Evolutionary conservation across 1,139 yeast species (phyloP).

Genomic region (Arxiozyma telluris): DNA sequence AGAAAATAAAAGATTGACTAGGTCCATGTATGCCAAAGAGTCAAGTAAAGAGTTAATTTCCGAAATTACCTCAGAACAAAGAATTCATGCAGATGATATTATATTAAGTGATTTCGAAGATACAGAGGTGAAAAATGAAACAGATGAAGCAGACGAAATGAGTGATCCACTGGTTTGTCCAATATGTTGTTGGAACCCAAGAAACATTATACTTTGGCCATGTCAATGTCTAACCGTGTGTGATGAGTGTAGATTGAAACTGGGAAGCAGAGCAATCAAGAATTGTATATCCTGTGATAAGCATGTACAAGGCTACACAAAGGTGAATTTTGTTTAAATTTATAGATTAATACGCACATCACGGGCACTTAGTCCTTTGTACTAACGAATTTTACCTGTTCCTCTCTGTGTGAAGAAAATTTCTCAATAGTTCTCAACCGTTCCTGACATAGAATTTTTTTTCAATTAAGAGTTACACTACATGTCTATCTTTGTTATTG

Average conservation of each 20-base stretch:
- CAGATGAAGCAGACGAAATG: constrained; percentile 19
- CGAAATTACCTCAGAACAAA: constrained; percentile 11
- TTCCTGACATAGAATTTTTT: too few relatives aligned
- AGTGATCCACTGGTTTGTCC: constrained; percentile 43
- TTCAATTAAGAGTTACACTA: too few relatives aligned
- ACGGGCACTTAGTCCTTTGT: neutral
- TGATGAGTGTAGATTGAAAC: constrained; percentile 69
- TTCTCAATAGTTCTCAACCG: too few relatives aligned
- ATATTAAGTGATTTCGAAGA: neutral
- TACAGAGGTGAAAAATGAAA: constrained; percentile 5
- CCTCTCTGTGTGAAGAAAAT: neutral
- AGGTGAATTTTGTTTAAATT: constrained; percentile 31
- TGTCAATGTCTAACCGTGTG: constrained; percentile 85
- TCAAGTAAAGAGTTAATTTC: constrained; percentile 25
- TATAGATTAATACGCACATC: neutral
- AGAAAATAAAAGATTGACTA: constrained; percentile 26
- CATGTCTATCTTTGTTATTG: too few relatives aligned
- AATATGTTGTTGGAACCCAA: constrained; percentile 64
- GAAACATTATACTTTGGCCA: constrained; percentile 87
- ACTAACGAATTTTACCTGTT: neutral
- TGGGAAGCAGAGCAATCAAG: constrained; percentile 64
- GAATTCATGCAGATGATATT: neutral
- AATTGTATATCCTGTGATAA: constrained; percentile 83
- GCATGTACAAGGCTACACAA: constrained; percentile 52
- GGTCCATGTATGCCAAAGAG: constrained; percentile 27